These are phyloP conservation scores for Apocynum venetum DNA, from an alignment of 257 asterid species.

Conservation along the genomic window DNA sequence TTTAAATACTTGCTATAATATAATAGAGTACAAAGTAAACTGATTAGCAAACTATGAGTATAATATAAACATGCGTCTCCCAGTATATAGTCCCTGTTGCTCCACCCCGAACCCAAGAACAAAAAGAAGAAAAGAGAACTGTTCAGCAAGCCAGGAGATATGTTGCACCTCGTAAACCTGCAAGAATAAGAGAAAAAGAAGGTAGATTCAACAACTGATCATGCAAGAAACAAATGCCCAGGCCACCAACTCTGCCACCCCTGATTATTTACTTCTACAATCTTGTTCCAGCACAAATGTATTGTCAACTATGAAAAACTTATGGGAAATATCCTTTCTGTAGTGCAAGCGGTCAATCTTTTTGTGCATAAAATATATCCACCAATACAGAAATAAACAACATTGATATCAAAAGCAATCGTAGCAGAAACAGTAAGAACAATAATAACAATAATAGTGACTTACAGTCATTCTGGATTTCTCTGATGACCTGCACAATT, in stretches of 20 bases:
- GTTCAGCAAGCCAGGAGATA: constrained; percentile 7
- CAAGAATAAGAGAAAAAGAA: constrained; percentile 2
- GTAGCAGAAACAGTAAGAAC: not conserved
- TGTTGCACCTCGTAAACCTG: constrained; percentile 36
- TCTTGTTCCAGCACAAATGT: not conserved
- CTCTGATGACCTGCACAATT: constrained; percentile 22
- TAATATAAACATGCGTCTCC: not conserved
- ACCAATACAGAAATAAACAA: not conserved
- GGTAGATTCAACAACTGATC: not conserved
- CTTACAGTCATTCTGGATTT: constrained; percentile 32
- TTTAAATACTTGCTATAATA: not conserved
- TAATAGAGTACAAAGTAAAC: not conserved
- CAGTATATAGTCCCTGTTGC: not conserved
- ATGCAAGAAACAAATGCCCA: not conserved
- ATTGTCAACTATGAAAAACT: not conserved
- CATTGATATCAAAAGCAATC: not conserved
- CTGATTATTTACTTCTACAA: not conserved
- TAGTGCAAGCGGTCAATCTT: not conserved
- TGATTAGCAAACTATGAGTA: not conserved
- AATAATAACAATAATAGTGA: not conserved
- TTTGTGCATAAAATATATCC: not conserved
- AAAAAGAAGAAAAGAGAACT: not conserved
- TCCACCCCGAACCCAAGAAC: not conserved
- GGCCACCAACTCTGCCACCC: not conserved
- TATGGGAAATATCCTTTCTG: too few relatives aligned